Evolutionary conservation across 805 yeast genomes (phyloP).

Genomic region (Isabelozyma heimii): DNA sequence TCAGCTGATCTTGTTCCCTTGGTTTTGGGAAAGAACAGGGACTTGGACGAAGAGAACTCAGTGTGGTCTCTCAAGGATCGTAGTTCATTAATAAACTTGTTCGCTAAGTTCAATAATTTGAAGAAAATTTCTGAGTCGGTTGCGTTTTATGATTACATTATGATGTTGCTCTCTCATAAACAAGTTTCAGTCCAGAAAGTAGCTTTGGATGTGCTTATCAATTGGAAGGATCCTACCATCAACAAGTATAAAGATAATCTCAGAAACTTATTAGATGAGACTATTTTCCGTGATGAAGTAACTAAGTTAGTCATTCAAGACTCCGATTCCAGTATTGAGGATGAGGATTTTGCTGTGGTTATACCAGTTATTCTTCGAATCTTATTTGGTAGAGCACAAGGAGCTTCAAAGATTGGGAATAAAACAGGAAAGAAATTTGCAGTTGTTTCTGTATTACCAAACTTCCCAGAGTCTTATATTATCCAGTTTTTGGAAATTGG

Average conservation of each 20-base stretch:
- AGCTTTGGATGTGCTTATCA: conserved; percentile 68
- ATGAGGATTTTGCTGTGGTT: conserved; percentile 54
- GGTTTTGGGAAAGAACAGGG: conserved; percentile 36
- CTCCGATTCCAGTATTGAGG: conserved; percentile 55
- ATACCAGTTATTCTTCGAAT: conserved; percentile 77
- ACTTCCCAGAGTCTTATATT: conserved; percentile 51
- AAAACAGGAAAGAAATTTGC: conserved; percentile 73
- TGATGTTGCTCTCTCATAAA: conserved; percentile 60
- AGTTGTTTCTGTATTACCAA: conserved; percentile 61
- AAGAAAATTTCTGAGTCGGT: conserved; percentile 51
- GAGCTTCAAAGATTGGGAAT: conserved; percentile 61
- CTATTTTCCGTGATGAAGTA: conserved; percentile 82
- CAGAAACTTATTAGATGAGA: conserved; percentile 74
- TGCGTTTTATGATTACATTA: conserved; percentile 50
- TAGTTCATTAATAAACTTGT: conserved; percentile 55
- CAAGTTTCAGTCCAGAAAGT: conserved; percentile 62
- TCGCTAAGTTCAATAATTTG: conserved; percentile 64
- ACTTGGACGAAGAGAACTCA: conserved; percentile 11
- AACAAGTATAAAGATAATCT: conserved; percentile 72
- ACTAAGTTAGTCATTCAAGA: conserved; percentile 53
- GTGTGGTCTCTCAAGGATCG: conserved; percentile 53
- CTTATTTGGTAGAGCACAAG: conserved; percentile 82
- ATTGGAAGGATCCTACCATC: conserved; percentile 57
- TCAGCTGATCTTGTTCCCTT: conserved; percentile 57
- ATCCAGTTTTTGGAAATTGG: conserved; percentile 62